Evolutionary conservation across 2,329 filamentous ascomycete genomes (phyloP), one percentile per base, ranked within the genome.

Genomic region (Ophiostoma ulmi): DNA sequence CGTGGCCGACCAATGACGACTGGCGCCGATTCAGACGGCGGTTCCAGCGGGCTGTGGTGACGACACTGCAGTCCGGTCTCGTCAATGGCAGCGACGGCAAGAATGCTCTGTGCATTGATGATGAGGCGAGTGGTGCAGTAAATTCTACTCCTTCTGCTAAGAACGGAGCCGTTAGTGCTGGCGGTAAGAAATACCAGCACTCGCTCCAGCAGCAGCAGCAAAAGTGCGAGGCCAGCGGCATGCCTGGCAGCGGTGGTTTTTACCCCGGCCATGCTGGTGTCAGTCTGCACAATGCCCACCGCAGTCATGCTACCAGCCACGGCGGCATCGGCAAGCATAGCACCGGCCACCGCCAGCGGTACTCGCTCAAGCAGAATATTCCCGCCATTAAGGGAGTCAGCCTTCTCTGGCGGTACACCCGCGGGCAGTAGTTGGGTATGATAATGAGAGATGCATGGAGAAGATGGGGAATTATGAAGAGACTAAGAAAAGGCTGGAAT

Each of bases 1-100:
- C 78, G 8, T 80, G 80, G 77, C 80, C 80, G 55, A 81, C 80
- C 1, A 80, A 80, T 68, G 78, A 80, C 38, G 80, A 81, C 74
- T 80, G 80, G 79, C 72, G 78, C 41, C 75, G 79, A 22, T 81
- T 81, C 72, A 70, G 78, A 64, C 75, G 75, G 69, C 71, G 77
- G 65, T 80, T 80, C 71, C 75, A 77, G 48, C 75, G 77, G 64
- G 77, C 77, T 0, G 76, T 81, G 7, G 73, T 77, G 35, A 44
- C 76, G 22, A 72, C 75, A 10, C 58, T 78, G 73, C 72, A 77
- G 70, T 72, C 74, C 44, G 75, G 72, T 2, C 67, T 74, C 11
- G 75, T 70, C 26, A 26, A 20, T n/a, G 31, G 58, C 17, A 4
- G 55, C 64, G 67, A 38, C 5, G 58, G 70, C 26, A 58, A 72